Evolutionary conservation across 2,329 filamentous ascomycete genomes (phyloP).

Genomic region (Aschersonia sp.): DNA sequence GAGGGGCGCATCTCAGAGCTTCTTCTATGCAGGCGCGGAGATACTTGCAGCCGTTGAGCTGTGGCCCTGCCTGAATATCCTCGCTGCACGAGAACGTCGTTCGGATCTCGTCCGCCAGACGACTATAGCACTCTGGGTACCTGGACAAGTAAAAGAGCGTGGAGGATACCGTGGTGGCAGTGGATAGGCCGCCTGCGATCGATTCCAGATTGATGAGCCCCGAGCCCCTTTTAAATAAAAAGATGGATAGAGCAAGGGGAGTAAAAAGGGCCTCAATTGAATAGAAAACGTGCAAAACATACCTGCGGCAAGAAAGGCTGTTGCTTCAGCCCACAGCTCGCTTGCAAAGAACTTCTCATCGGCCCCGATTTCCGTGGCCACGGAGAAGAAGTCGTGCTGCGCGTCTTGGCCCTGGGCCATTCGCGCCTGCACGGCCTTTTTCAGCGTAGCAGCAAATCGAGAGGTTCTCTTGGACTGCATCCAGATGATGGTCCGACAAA

Average conservation of each 20-base stretch:
- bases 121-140: conserved; percentile 15
- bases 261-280: too few relatives aligned
- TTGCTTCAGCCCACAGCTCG: too few relatives aligned
- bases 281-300: too few relatives aligned
- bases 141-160: conserved; percentile 24
- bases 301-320: too few relatives aligned
- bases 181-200: conserved; percentile 7
- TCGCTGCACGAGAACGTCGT: conserved; percentile 15
- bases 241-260: neutral
- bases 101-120: conserved; percentile 16
- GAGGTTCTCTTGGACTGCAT: neutral
- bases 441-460: neutral
- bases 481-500: neutral
- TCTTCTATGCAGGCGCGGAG: conserved; percentile 21
- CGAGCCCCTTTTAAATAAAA: neutral
- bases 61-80: conserved; percentile 17
- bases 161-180: conserved; percentile 19
- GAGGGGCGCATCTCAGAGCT: neutral
- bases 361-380: neutral
- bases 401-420: neutral
- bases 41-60: conserved; percentile 19
- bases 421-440: neutral
- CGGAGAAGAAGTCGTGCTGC: neutral
- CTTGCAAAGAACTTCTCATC: neutral
- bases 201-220: neutral